Conservation (phyloP, 2,329 filamentous ascomycete species). For the Hypoxylon sp. region DNA sequence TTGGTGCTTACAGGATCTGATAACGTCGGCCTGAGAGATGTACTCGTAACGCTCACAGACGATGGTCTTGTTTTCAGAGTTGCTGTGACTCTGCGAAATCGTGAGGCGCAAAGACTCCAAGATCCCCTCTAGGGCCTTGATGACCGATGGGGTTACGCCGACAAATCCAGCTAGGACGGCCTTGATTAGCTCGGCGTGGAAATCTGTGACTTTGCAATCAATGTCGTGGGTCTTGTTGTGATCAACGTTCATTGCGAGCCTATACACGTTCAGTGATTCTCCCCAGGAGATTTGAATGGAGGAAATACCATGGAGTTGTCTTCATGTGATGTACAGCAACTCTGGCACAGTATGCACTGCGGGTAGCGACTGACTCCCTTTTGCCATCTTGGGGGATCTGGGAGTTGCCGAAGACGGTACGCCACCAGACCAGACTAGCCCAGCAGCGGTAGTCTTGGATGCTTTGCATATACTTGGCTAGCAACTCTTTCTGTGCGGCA, state of each 20-base stretch:
- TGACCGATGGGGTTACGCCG: background rate
- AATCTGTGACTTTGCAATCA: background rate
- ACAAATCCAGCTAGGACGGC: background rate
- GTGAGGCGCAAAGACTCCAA: background rate
- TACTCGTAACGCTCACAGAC: background rate
- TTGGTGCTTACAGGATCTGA: background rate
- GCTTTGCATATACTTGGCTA: background rate
- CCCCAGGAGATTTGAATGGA: background rate
- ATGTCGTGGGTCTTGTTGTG: background rate
- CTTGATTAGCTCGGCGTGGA: background rate
- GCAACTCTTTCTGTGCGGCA: background rate
- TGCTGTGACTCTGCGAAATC: background rate
- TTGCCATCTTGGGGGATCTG: background rate
- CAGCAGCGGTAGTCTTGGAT: background rate
- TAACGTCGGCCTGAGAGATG: background rate
- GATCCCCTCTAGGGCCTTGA: background rate
- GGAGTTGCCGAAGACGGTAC: background rate
- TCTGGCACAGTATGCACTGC: background rate
- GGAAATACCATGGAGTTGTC: background rate
- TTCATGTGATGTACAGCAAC: background rate
- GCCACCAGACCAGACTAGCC: background rate
- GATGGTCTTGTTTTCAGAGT: slow-evolving; percentile 1
- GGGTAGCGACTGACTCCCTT: background rate
- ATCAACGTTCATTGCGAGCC: background rate
- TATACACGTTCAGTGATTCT: background rate